Evolutionary conservation across 306 rosid species (phyloP).

Genomic region (Castanea crenata): DNA sequence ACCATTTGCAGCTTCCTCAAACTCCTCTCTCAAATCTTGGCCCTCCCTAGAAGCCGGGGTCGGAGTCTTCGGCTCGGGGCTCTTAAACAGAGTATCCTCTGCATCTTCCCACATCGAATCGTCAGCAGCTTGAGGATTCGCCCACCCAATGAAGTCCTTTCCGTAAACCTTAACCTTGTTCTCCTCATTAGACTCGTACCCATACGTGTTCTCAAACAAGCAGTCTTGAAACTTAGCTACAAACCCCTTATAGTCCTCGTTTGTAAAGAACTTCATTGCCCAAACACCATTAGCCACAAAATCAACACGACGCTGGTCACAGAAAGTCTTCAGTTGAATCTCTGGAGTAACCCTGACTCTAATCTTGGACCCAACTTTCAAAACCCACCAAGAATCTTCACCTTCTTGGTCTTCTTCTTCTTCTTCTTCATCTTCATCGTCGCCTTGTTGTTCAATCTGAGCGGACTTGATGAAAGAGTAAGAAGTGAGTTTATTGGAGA

Average conservation of each 20-base stretch:
- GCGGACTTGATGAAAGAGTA: constrained; percentile 53
- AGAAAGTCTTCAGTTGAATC: constrained; percentile 63
- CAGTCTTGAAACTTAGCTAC: constrained; percentile 55
- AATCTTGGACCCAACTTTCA: constrained; percentile 64
- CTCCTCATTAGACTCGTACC: constrained; percentile 62
- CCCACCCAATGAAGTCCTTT: constrained; percentile 90
- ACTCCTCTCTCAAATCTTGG: constrained; percentile 79
- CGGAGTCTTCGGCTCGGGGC: constrained; percentile 59
- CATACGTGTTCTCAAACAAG: constrained; percentile 74
- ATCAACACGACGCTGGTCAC: constrained; percentile 76
- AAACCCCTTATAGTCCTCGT: constrained; percentile 52
- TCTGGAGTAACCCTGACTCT: constrained; percentile 53
- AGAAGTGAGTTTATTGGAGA: constrained; percentile 63
- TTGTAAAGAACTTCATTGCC: constrained; percentile 81
- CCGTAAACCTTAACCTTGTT: constrained; percentile 81
- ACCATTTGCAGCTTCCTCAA: constrained; percentile 85
- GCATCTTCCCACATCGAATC: constrained; percentile 99
- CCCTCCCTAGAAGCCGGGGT: constrained; percentile 49
- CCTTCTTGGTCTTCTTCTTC: constrained; percentile 38
- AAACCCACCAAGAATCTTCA: constrained; percentile 56
- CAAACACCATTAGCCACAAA: constrained; percentile 85
- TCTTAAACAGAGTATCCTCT: constrained; percentile 55
- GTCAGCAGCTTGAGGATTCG: constrained; percentile 78
- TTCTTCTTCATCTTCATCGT: constrained; percentile 35
- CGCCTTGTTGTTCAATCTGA: constrained; percentile 21